These are phyloP conservation scores for Suillus subalutaceus DNA, from an alignment of 768 basidiomycete genomes.

Conservation along the genomic window DNA sequence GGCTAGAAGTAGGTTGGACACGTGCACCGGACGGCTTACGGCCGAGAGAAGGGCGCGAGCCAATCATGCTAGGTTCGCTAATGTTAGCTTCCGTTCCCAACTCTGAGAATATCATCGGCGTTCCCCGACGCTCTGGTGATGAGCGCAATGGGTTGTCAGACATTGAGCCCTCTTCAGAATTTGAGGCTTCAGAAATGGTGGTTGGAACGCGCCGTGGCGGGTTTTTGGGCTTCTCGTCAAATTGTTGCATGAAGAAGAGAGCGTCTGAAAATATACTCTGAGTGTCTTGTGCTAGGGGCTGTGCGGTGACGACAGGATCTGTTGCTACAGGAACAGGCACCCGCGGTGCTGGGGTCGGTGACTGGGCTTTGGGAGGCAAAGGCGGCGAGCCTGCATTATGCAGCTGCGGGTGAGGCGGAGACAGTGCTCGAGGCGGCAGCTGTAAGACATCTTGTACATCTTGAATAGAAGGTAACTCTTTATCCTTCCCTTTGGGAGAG, in stretches of 20 bases:
- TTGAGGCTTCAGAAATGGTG: constrained; percentile 46
- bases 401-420: constrained; percentile 14
- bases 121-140: constrained; percentile 22
- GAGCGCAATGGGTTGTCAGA: constrained; percentile 32
- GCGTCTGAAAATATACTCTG: constrained; percentile 55
- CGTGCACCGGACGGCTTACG: constrained; percentile 86
- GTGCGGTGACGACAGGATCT: constrained; percentile 29
- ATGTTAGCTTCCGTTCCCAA: constrained; percentile 26
- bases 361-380: constrained; percentile 25
- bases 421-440: constrained; percentile 15
- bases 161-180: constrained; percentile 39
- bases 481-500: constrained; percentile 29
- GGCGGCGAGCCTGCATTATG: constrained; percentile 15
- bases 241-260: constrained; percentile 70
- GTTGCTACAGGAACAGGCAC: constrained; percentile 17
- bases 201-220: constrained; percentile 45
- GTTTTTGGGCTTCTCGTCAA: constrained; percentile 36
- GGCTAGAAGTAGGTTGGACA: constrained; percentile 51
- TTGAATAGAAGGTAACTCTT: constrained; percentile 37
- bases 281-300: constrained; percentile 29
- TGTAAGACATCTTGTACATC: constrained; percentile 23
- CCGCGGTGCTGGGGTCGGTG: constrained; percentile 24
- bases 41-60: constrained; percentile 43
- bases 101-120: constrained; percentile 18
- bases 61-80: constrained; percentile 39